Conservation (phyloP, 2,329 filamentous ascomycete genomes). For the Fusarium sp. region DNA sequence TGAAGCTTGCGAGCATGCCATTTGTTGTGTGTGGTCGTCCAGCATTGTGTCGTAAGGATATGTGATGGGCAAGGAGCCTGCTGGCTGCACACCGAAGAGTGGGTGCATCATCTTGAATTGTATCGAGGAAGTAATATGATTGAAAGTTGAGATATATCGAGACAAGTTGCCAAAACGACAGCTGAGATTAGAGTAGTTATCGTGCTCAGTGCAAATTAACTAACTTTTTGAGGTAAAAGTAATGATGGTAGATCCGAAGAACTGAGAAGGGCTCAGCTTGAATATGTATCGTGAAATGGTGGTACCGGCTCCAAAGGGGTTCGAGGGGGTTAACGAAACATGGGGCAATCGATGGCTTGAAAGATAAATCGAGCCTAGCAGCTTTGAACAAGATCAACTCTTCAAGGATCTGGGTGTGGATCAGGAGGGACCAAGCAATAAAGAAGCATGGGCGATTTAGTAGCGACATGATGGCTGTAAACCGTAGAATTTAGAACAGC, state of each 20-base stretch:
- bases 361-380: conserved; percentile 50
- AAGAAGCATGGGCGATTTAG: conserved; percentile 40
- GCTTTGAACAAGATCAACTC: conserved; percentile 46
- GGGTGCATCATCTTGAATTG: conserved; percentile 45
- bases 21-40: conserved; percentile 62
- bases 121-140: neutral
- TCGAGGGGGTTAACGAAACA: conserved; percentile 47
- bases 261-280: conserved; percentile 37
- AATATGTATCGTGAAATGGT: conserved; percentile 45
- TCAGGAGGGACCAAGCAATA: conserved; percentile 42
- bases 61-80: conserved; percentile 39
- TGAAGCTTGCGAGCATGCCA: conserved; percentile 55
- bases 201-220: neutral
- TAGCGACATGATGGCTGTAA: conserved; percentile 42
- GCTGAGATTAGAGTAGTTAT: neutral
- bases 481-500: conserved; percentile 46
- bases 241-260: neutral
- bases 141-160: neutral
- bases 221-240: neutral
- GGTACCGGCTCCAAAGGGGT: conserved; percentile 34
- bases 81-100: conserved; percentile 38
- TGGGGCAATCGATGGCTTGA: conserved; percentile 46
- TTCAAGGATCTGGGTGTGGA: conserved; percentile 50
- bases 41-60: conserved; percentile 52
- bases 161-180: neutral